These are phyloP conservation scores for Citrus cavaleriei DNA, from an alignment of 345 rosid genomes.

Conservation along the genomic window DNA sequence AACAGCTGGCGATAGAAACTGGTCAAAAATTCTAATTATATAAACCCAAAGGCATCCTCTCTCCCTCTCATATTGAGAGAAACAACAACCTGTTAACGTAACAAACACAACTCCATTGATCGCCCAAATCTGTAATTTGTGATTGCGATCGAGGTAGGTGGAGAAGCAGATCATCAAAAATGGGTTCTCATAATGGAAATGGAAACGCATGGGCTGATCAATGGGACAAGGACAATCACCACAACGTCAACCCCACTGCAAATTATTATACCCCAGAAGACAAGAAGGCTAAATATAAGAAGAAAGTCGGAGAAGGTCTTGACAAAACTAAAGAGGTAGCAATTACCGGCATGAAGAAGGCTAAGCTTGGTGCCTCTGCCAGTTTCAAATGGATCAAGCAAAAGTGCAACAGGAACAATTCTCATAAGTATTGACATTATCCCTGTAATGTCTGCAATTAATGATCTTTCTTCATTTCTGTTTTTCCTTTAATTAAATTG, in stretches of 20 bases:
- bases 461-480: not conserved
- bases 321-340: constrained; percentile 26
- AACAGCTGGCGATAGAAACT: not conserved
- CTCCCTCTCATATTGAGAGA: not conserved
- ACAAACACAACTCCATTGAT: too few species aligned
- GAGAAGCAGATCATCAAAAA: not conserved
- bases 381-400: constrained; percentile 27
- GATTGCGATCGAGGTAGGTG: not conserved
- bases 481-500: not conserved
- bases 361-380: constrained; percentile 20
- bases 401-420: constrained; percentile 13
- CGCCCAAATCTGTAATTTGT: not conserved
- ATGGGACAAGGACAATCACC: constrained; percentile 9
- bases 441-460: not conserved
- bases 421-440: not conserved
- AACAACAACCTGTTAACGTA: not conserved
- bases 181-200: constrained; percentile 14
- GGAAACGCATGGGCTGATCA: constrained; percentile 36
- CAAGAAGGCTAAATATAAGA: constrained; percentile 14
- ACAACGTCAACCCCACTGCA: not conserved
- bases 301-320: constrained; percentile 26
- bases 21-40: not conserved
- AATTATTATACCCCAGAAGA: not conserved
- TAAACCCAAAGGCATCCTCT: not conserved
- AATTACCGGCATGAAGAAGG: constrained; percentile 24